These are phyloP conservation scores for Albifimbria verrucaria DNA, from an alignment of 2,329 filamentous ascomycete species.

Conservation along the genomic window DNA sequence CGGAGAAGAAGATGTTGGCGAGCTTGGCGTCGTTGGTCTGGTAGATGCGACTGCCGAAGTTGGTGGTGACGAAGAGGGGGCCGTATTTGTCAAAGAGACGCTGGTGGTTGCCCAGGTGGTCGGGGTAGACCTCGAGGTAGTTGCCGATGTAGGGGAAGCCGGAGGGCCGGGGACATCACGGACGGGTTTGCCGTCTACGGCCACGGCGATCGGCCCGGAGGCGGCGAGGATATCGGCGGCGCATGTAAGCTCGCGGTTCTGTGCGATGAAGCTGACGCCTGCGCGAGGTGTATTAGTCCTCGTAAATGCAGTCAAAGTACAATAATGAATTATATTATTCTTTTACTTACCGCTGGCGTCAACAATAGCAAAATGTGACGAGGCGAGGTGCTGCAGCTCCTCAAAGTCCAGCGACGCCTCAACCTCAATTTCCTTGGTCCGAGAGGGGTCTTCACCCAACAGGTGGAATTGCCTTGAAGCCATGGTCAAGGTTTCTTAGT, in stretches of 20 bases:
- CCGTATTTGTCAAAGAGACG: constrained; percentile 52
- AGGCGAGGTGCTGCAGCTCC: constrained; percentile 34
- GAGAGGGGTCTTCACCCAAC: constrained; percentile 34
- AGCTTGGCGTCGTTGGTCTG: constrained; percentile 48
- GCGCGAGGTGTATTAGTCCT: neutral
- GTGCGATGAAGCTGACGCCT: constrained; percentile 35
- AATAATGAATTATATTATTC: too few relatives aligned
- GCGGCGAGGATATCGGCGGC: constrained; percentile 31
- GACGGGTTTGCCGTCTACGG: constrained; percentile 46
- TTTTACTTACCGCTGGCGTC: constrained; percentile 33
- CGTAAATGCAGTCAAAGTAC: too few relatives aligned
- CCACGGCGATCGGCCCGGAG: constrained; percentile 35
- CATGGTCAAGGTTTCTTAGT: constrained; percentile 26
- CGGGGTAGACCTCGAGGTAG: constrained; percentile 53
- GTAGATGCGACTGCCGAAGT: constrained; percentile 47
- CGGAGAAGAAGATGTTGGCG: constrained; percentile 41
- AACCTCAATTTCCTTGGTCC: constrained; percentile 33
- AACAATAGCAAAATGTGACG: constrained; percentile 41
- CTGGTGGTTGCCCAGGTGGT: constrained; percentile 55
- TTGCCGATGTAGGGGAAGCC: constrained; percentile 49
- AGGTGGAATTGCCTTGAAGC: constrained; percentile 38
- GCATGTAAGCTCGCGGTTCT: constrained; percentile 25
- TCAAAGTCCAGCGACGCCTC: constrained; percentile 30
- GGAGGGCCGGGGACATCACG: constrained; percentile 45
- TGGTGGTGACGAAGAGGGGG: constrained; percentile 47